Evolutionary conservation across 176 grass and related monocot species (phyloP).

Genomic region (Urochloa ruziziensis): DNA sequence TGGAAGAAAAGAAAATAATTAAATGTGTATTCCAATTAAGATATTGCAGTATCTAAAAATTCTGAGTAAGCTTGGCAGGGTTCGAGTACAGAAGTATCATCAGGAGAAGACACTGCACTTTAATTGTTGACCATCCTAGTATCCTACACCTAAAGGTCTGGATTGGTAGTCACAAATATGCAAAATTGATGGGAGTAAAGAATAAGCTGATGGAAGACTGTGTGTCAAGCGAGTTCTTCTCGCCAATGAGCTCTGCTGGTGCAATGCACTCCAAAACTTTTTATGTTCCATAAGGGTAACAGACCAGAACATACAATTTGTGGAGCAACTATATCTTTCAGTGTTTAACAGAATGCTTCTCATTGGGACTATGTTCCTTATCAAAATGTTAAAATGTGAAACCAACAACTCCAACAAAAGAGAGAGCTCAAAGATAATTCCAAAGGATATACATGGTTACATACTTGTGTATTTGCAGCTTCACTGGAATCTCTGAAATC

Average conservation of each 20-base stretch:
- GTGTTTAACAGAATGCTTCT: neutral
- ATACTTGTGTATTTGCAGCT: slow-evolving; percentile 80
- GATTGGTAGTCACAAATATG: neutral
- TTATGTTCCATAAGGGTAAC: neutral
- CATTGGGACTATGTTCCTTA: neutral
- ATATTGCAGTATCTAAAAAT: neutral
- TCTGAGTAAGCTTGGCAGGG: neutral
- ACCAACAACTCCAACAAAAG: neutral
- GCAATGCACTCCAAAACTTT: neutral
- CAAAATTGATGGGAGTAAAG: neutral
- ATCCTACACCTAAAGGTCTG: neutral
- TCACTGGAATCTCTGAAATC: slow-evolving; percentile 87
- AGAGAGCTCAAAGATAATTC: neutral
- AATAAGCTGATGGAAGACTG: neutral
- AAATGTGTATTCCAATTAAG: neutral
- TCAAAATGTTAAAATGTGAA: neutral
- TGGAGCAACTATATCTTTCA: neutral
- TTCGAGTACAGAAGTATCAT: neutral
- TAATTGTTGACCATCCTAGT: neutral
- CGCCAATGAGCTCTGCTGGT: neutral
- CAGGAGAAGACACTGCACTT: neutral
- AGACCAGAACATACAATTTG: neutral
- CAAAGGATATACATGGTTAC: slow-evolving; percentile 38
- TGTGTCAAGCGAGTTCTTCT: neutral
- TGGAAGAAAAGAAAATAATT: slow-evolving; percentile 17